phyloP scores from a whole-genome alignment of 306 rosid genomes.

The Vigna trinervia region DNA sequence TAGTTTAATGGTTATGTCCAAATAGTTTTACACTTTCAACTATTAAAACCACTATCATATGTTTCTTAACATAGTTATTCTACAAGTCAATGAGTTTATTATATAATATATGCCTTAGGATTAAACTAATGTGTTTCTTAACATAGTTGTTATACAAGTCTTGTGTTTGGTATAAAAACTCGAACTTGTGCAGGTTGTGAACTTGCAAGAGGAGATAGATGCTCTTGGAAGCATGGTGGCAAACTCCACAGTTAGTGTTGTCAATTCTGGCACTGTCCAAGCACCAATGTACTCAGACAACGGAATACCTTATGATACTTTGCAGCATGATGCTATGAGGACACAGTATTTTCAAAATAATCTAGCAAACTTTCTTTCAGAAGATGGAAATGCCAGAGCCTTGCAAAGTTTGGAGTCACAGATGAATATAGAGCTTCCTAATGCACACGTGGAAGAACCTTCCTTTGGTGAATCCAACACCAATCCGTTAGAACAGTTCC shows the following conservation, averaged over 20 bases:
- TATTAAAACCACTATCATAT: too few species aligned
- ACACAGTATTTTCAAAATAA: slow-evolving; percentile 55
- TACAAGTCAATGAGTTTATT: too few species aligned
- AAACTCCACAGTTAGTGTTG: slow-evolving; percentile 37
- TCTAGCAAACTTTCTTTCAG: slow-evolving; percentile 47
- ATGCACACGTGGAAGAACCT: slow-evolving; percentile 54
- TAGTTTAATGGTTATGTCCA: neutral
- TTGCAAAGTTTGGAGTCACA: slow-evolving; percentile 48
- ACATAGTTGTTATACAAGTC: neutral
- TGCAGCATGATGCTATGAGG: slow-evolving; percentile 52
- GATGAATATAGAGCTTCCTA: slow-evolving; percentile 54
- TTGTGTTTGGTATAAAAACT: neutral
- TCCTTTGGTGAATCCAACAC: slow-evolving; percentile 48
- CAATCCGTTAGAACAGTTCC: slow-evolving; percentile 57
- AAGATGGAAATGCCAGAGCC: slow-evolving; percentile 36
- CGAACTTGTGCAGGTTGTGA: slow-evolving; percentile 59
- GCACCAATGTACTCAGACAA: slow-evolving; percentile 39
- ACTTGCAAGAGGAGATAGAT: slow-evolving; percentile 90
- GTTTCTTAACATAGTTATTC: too few species aligned
- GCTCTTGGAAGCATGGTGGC: slow-evolving; percentile 65
- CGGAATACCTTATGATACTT: slow-evolving; percentile 44
- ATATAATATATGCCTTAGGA: too few species aligned
- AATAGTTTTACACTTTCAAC: too few species aligned
- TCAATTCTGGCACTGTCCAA: slow-evolving; percentile 49
- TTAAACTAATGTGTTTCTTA: too few species aligned